Percentiles rank a stretch among this genome's conserved stretches.
phyloP scores from a whole-genome alignment of 2,329 filamentous ascomycete species.

The Triangularia verruculosa region DNA sequence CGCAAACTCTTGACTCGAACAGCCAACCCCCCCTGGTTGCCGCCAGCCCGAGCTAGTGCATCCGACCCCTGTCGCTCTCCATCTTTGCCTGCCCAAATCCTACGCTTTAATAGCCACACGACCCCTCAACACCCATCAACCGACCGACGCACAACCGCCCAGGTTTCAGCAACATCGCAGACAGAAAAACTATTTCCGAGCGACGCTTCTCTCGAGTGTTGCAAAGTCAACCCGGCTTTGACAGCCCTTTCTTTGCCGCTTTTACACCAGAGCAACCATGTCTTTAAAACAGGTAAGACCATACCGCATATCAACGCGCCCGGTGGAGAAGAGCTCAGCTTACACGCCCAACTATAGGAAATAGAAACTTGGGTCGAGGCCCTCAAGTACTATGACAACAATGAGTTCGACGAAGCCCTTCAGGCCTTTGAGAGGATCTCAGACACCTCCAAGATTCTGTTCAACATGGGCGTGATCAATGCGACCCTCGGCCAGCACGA shows the following conservation, averaged over 20 bases:
- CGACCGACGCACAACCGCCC: constrained; percentile 22
- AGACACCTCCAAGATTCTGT: constrained; percentile 96
- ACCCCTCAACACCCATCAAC: constrained; percentile 24
- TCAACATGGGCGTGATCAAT: constrained; percentile 98
- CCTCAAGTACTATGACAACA: constrained; percentile 89
- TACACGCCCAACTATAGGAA: constrained; percentile 58
- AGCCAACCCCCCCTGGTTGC: constrained; percentile 24
- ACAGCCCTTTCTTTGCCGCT: constrained; percentile 18
- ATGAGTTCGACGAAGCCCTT: constrained; percentile 90
- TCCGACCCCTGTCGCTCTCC: constrained; percentile 12
- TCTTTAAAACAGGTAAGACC: constrained; percentile 56
- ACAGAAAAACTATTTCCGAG: constrained; percentile 3
- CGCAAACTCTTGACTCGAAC: constrained; percentile 23
- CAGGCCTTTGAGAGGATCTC: constrained; percentile 80
- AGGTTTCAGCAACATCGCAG: constrained; percentile 10
- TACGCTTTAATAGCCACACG: constrained; percentile 22
- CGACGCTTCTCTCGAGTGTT: constrained; percentile 15
- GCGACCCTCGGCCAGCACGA: constrained; percentile 94
- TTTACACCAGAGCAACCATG: constrained; percentile 40
- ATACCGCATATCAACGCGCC: constrained; percentile 13
- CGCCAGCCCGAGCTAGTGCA: constrained; percentile 22
- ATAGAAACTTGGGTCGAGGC: constrained; percentile 98
- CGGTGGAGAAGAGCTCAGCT: constrained; percentile 13
- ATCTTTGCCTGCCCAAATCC: constrained; percentile 13
- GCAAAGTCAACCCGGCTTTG: constrained; percentile 22